Conservation (phyloP, 164 flowering plant genomes). For the Vitis riparia region DNA sequence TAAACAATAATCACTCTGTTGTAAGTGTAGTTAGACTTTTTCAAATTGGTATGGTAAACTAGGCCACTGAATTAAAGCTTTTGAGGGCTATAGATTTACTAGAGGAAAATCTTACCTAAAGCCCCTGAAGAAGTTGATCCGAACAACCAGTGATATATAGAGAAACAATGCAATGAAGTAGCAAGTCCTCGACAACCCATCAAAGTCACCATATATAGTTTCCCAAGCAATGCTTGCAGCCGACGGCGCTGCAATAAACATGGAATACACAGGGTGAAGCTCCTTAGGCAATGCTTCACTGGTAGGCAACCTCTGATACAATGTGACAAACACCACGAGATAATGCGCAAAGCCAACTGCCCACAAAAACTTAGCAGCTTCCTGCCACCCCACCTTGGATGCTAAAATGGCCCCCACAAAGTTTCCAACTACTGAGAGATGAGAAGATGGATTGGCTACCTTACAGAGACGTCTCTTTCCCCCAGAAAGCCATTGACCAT, state of each 20-base stretch:
- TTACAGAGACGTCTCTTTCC: conserved; percentile 83
- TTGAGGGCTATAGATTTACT: too few species aligned
- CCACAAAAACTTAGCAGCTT: conserved; percentile 91
- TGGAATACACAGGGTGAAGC: conserved; percentile 92
- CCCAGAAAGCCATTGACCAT: conserved; percentile 97
- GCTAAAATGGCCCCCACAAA: conserved; percentile 93
- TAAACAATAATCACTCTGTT: too few species aligned
- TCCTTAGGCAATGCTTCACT: conserved; percentile 93
- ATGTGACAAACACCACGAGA: conserved; percentile 81
- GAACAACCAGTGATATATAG: conserved; percentile 66
- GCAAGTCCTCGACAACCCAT: conserved; percentile 76
- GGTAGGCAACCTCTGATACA: conserved; percentile 91
- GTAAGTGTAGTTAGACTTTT: too few species aligned
- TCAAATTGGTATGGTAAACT: too few species aligned
- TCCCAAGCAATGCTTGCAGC: conserved; percentile 96
- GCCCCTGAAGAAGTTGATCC: conserved; percentile 89
- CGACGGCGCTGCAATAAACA: conserved; percentile 95
- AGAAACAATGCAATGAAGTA: conserved; percentile 91
- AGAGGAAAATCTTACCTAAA: conserved; percentile 50
- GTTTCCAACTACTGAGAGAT: conserved; percentile 91
- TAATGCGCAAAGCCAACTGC: conserved; percentile 95
- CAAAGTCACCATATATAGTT: conserved; percentile 73
- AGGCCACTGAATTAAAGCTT: too few species aligned
- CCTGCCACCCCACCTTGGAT: conserved; percentile 81
- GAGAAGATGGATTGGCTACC: conserved; percentile 92